Evolutionary conservation across 441 rosid species (phyloP), one percentile per base, ranked within the genome.

Genomic region (Pelargonium myrrhifolium): DNA sequence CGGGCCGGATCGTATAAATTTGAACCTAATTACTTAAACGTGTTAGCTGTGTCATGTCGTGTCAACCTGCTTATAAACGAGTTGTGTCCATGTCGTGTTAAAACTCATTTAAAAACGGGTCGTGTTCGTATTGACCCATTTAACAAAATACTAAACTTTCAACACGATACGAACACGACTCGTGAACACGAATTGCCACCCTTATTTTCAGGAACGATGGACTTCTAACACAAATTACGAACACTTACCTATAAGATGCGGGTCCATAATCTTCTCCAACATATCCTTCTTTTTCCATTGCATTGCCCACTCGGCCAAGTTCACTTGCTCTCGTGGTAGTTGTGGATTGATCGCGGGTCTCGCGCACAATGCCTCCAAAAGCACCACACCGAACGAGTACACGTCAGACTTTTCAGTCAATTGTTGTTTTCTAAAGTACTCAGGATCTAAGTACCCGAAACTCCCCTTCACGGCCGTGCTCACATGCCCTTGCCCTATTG

Each of bases 221-320:
- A n/a, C n/a, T n/a, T n/a, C n/a, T n/a, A n/a, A n/a, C n/a, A n/a
- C n/a, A n/a, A 28, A 28, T 28, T 28, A 4, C 3, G 2, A 28
- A 28, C 31, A 28, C 3, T 80, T 62, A 20, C 94, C 96, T 0
- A 49, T 80, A 5, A 94, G 86, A 20, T 67, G 76, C 15, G 96
- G 99, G 62, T 92, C 98, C 0, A 88, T 84, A 73, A 89, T 78
- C 78, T 92, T 89, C 22, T 92, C 97, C 0, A 92, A 79, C 61
- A 80, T 68, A 22, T 96, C 98, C 71, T 88, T 94, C 31, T 91
- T 76, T 78, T 88, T 88, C 92, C 92, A 88, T 60, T 89, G 96
- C 99, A 88, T 89, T 0, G 97, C 93, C 97, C 97, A 92, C 31
- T 92, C 98, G 0, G 93, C 99, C 67, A 94, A 78, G 77, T 87